These are phyloP conservation scores for Hymenoscyphus fraxineus DNA, from an alignment of 2,329 filamentous ascomycete species.

Conservation along the genomic window DNA sequence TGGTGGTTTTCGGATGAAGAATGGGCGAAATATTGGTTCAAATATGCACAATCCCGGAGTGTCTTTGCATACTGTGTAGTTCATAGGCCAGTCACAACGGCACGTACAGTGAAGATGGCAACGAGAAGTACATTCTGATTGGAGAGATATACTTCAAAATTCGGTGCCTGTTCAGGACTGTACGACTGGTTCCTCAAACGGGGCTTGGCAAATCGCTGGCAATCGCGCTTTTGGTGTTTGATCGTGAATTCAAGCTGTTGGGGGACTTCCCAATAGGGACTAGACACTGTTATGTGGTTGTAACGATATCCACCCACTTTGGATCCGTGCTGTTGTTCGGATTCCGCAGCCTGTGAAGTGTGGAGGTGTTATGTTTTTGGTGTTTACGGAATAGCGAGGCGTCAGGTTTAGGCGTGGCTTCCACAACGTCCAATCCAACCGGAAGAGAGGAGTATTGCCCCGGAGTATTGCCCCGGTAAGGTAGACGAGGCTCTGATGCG, in stretches of 20 bases:
- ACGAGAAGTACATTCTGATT: neutral
- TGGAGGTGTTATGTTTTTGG: neutral
- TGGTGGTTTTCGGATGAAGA: neutral
- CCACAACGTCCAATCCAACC: neutral
- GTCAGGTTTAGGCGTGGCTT: neutral
- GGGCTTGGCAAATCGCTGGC: neutral
- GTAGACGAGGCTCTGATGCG: neutral
- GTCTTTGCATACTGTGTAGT: neutral
- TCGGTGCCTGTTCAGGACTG: neutral
- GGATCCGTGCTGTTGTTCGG: neutral
- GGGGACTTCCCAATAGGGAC: neutral
- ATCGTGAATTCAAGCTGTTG: neutral
- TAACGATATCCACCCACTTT: neutral
- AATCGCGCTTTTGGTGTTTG: neutral
- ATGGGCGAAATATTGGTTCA: neutral
- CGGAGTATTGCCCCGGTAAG: neutral
- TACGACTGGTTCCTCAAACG: neutral
- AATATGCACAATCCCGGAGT: neutral
- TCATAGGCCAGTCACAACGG: slow-evolving; percentile 1
- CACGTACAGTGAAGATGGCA: neutral
- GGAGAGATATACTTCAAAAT: neutral
- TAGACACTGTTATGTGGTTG: neutral
- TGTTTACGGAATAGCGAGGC: neutral
- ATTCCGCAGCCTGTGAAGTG: neutral
- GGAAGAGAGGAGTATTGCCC: neutral